Evolutionary conservation across 805 yeast genomes (phyloP).

Genomic region (Wickerhamomyces tratensis): DNA sequence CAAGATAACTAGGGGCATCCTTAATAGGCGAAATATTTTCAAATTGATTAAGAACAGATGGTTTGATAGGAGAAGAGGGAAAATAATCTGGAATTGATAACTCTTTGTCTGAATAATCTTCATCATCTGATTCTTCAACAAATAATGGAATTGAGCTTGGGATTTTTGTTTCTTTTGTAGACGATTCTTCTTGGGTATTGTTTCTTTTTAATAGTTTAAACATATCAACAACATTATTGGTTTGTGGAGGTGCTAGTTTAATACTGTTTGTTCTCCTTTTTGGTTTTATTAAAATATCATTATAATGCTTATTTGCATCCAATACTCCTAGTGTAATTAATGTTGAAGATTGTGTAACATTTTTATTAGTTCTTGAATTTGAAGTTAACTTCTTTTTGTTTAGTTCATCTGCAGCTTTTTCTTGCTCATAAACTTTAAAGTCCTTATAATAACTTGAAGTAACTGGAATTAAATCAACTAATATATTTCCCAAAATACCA

Average conservation of each 20-base stretch:
- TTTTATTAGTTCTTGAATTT: background rate
- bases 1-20: background rate
- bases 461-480: background rate
- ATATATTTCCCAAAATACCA: background rate
- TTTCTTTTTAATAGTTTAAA: background rate
- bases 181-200: background rate
- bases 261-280: too few relatives aligned
- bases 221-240: background rate
- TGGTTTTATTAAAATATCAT: too few relatives aligned
- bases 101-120: background rate
- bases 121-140: too few relatives aligned
- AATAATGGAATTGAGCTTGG: background rate
- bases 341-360: background rate
- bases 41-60: background rate
- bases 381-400: background rate
- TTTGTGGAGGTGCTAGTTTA: background rate
- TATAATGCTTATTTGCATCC: background rate
- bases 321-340: background rate
- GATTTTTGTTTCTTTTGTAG: background rate
- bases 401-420: background rate
- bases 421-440: background rate
- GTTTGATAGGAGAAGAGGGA: background rate
- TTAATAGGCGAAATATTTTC: background rate
- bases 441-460: background rate
- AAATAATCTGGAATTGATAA: too few relatives aligned